Evolutionary conservation across 805 yeast genomes (phyloP), one percentile per base, ranked within the genome.

Genomic region (Candida fluviatilis): DNA sequence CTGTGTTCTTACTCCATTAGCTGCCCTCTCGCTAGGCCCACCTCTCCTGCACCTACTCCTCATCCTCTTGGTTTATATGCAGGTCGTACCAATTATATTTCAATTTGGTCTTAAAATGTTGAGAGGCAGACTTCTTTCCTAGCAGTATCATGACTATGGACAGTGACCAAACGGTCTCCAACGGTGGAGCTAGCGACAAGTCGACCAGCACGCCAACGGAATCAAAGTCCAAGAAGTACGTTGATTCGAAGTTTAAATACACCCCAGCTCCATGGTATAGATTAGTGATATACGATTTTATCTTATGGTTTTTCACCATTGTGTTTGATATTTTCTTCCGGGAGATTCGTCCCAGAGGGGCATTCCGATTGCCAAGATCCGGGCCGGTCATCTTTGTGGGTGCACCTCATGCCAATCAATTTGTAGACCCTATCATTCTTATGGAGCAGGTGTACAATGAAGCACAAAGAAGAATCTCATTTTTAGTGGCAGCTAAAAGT

Each of bases 401-500:
- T 8, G 99, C 96, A 2, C 98, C 98, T 1, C 99, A 91, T 65
- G 95, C 96, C n/a, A 87, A 87, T 55, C 95, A 87, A 62, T 90
- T 90, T 55, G 88, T 90, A 24, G 77, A 77, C 38, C 91, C 93
- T 2, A 77, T 90, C 35, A 74, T 93, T 36, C 68, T 93, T 34
- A 82, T 87, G 84, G 82, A 84, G 34, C 91, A 84, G 55, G 91
- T 86, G 18, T 76, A 80, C 49, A 66, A 69, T 36, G 79, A 78
- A 40, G 73, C 84, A 2, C 74, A 79, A 5, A 71, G 96, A 44
- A 66, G 91, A 30, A 75, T 86, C 12, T 77, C 88, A 15, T 89
- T 90, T 55, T 66, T 91, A 45, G 85, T 89, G 45, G 99, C 99
- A 5, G 95, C 83, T 21, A 77, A 74, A 35, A 85, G 95, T 2